phyloP scores from a whole-genome alignment of 768 basidiomycete species.

The Serendipita sp. region DNA sequence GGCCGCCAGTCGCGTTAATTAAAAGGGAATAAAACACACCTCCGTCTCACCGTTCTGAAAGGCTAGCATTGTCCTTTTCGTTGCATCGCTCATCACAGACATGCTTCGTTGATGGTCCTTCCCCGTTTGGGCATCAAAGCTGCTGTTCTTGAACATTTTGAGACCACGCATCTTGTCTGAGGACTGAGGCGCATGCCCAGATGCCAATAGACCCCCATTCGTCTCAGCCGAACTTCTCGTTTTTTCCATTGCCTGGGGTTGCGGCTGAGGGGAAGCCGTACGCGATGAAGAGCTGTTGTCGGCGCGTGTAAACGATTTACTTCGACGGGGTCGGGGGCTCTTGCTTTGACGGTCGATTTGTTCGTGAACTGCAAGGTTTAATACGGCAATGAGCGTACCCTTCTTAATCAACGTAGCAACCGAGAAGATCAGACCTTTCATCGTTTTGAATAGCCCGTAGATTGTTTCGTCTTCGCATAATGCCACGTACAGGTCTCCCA shows the following conservation, averaged over 20 bases:
- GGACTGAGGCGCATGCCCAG: conserved; percentile 34
- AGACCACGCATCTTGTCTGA: conserved; percentile 46
- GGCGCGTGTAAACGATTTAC: conserved; percentile 48
- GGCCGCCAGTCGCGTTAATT: background rate
- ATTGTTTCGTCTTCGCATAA: conserved; percentile 82
- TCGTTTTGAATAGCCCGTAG: conserved; percentile 68
- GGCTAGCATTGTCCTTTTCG: conserved; percentile 1
- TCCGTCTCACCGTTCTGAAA: conserved; percentile 9
- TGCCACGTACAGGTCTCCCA: conserved; percentile 72
- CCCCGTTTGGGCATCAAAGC: background rate
- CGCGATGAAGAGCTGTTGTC: conserved; percentile 30
- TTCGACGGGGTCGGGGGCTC: conserved; percentile 19
- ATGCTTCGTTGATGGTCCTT: background rate
- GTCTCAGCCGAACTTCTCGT: conserved; percentile 15
- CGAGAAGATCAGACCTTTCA: conserved; percentile 48
- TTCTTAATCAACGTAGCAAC: background rate
- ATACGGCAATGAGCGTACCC: conserved; percentile 5
- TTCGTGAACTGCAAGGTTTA: conserved; percentile 43
- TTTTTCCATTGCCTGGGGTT: background rate
- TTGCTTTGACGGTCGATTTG: conserved; percentile 60
- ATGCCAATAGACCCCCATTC: conserved; percentile 22
- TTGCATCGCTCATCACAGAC: conserved; percentile 7
- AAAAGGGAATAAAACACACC: background rate
- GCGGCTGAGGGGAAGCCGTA: conserved; percentile 26
- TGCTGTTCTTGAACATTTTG: conserved; percentile 34